phyloP scores from a whole-genome alignment of 257 asterid species.

The Eustoma russellianum region DNA sequence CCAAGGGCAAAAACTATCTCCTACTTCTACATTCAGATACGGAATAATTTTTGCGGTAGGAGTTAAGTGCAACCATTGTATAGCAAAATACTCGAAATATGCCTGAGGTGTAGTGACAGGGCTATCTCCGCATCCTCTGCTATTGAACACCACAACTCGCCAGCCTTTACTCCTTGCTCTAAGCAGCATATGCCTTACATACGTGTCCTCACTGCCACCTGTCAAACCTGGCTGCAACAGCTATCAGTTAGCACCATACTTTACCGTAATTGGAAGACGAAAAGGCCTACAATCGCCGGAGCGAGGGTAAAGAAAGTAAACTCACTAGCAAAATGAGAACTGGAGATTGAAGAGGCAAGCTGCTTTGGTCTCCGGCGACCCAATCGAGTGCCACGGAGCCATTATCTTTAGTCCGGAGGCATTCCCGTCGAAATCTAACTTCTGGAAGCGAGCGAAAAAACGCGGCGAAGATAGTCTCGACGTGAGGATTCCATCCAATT shows the following conservation, averaged over 20 bases:
- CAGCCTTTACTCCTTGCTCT: conserved; percentile 76
- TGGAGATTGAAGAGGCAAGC: conserved; percentile 52
- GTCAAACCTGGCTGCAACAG: conserved; percentile 90
- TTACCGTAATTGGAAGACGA: neutral
- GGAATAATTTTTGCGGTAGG: neutral
- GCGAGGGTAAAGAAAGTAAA: conserved; percentile 2
- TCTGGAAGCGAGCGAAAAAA: conserved; percentile 68
- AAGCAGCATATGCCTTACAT: conserved; percentile 84
- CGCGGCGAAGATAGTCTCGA: conserved; percentile 83
- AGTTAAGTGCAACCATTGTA: neutral
- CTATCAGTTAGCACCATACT: conserved; percentile 3
- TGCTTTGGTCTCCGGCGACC: conserved; percentile 56
- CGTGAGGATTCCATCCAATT: conserved; percentile 56
- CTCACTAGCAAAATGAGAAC: conserved; percentile 76
- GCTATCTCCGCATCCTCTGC: conserved; percentile 88
- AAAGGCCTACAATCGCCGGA: neutral
- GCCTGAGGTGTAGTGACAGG: conserved; percentile 97
- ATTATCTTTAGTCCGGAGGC: conserved; percentile 71
- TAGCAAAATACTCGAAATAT: conserved; percentile 3
- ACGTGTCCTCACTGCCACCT: conserved; percentile 85
- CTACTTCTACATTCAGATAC: neutral
- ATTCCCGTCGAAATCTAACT: conserved; percentile 66
- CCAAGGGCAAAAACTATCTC: neutral
- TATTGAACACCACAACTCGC: conserved; percentile 83
- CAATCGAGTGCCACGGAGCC: conserved; percentile 85